Evolutionary conservation across 2,329 filamentous ascomycete genomes (phyloP).

Genomic region (Alternaria sp.): DNA sequence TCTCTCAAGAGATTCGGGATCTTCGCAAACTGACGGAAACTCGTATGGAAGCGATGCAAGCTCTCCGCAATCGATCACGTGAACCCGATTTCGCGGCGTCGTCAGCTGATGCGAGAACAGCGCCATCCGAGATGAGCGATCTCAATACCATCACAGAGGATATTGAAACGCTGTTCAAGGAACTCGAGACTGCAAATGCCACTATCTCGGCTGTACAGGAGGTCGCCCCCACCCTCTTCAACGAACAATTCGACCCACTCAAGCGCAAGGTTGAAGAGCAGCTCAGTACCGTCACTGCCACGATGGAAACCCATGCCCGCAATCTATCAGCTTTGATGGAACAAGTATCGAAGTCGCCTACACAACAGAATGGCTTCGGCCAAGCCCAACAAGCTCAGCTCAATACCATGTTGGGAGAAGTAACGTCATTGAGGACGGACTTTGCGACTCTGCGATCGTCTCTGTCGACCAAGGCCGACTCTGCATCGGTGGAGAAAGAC

Average conservation of each 20-base stretch:
- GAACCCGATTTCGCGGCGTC: neutral
- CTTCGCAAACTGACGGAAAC: neutral
- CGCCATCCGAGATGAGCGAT: neutral
- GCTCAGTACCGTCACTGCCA: neutral
- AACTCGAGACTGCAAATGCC: neutral
- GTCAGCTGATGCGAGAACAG: neutral
- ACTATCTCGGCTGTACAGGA: neutral
- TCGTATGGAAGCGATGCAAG: neutral
- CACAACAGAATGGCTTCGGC: neutral
- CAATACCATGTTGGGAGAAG: neutral
- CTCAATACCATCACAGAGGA: neutral
- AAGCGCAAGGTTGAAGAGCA: slow-evolving; percentile 1
- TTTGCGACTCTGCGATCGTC: neutral
- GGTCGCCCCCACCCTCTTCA: slow-evolving; percentile 8
- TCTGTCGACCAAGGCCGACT: slow-evolving; percentile 5
- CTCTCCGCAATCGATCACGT: neutral
- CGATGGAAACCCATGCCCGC: neutral
- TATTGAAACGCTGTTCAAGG: neutral
- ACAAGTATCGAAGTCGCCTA: neutral
- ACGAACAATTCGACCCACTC: slow-evolving; percentile 14
- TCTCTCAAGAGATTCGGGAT: neutral
- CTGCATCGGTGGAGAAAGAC: neutral
- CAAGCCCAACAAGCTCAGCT: neutral
- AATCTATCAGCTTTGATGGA: neutral
- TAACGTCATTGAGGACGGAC: neutral